Evolutionary conservation across 768 basidiomycete species (phyloP).

Genomic region (Pisolithus orientalis): DNA sequence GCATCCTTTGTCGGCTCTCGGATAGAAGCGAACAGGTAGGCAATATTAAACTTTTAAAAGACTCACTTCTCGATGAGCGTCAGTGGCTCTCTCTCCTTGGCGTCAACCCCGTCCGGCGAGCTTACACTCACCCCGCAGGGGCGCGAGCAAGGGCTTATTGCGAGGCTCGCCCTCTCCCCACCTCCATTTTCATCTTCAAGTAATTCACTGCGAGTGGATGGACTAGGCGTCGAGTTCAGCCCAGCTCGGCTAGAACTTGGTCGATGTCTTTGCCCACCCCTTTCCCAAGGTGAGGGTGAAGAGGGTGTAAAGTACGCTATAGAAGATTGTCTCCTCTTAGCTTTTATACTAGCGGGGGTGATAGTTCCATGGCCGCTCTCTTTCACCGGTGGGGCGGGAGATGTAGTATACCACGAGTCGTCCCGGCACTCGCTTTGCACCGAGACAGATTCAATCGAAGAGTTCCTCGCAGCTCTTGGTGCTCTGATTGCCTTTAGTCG

Average conservation of each 20-base stretch:
- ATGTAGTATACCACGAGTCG: slow-evolving; percentile 4
- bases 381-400: background rate
- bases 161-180: slow-evolving; percentile 15
- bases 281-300: slow-evolving; percentile 19
- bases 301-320: slow-evolving; percentile 23
- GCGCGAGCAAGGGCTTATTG: slow-evolving; percentile 7
- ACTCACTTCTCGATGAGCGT: slow-evolving; percentile 73
- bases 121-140: slow-evolving; percentile 15
- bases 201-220: background rate
- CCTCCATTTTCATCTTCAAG: background rate
- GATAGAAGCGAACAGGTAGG: background rate
- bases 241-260: background rate
- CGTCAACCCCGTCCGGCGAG: slow-evolving; percentile 4
- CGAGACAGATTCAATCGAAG: background rate
- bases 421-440: background rate
- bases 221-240: background rate
- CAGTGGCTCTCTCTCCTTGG: slow-evolving; percentile 34
- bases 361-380: background rate
- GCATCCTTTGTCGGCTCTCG: background rate
- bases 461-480: background rate
- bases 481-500: slow-evolving; percentile 9
- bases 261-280: background rate
- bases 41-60: background rate
- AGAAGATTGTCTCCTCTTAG: slow-evolving; percentile 22
- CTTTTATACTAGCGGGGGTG: background rate